phyloP scores from a whole-genome alignment of 768 basidiomycete species.

The Boletus subparvulus region DNA sequence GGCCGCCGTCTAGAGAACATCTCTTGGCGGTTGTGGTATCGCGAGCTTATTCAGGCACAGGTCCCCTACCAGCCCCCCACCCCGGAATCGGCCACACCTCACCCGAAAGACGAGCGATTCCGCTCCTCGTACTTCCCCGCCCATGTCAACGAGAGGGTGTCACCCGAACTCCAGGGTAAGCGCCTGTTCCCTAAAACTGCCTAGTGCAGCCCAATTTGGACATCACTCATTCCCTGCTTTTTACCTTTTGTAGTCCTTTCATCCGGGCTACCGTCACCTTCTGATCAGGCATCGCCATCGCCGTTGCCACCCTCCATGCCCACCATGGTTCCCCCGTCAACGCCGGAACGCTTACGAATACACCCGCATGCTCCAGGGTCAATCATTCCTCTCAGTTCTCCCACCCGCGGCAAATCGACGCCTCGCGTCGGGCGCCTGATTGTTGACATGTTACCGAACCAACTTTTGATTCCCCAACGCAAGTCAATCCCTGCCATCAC shows the following conservation, averaged over 20 bases:
- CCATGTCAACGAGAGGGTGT: constrained; percentile 13
- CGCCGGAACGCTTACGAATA: constrained; percentile 31
- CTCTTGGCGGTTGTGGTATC: constrained; percentile 83
- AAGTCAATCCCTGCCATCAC: constrained; percentile 3
- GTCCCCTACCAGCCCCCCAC: constrained; percentile 26
- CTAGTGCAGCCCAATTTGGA: constrained; percentile 12
- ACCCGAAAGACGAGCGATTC: constrained; percentile 19
- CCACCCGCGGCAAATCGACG: constrained; percentile 22
- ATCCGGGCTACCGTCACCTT: constrained; percentile 27
- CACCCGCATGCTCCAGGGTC: constrained; percentile 21
- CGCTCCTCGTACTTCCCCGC: constrained; percentile 30
- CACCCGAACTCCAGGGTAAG: constrained; percentile 18
- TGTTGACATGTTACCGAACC: constrained; percentile 56
- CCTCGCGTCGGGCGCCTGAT: constrained; percentile 49
- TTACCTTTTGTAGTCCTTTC: constrained; percentile 25
- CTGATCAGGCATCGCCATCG: constrained; percentile 30
- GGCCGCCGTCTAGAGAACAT: constrained; percentile 86
- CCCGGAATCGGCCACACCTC: constrained; percentile 24
- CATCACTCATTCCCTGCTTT: constrained; percentile 10
- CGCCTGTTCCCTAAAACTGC: constrained; percentile 9
- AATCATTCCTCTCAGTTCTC: constrained; percentile 4
- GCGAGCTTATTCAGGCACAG: constrained; percentile 49
- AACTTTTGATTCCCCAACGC: constrained; percentile 28
- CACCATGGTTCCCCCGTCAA: constrained; percentile 19
- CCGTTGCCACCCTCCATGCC: constrained; percentile 26